A percentile compares a stretch with the other conserved stretches of the same genome.
Evolutionary conservation across 2,329 filamentous ascomycete genomes (phyloP).

Genomic region (Eutypella sp.): DNA sequence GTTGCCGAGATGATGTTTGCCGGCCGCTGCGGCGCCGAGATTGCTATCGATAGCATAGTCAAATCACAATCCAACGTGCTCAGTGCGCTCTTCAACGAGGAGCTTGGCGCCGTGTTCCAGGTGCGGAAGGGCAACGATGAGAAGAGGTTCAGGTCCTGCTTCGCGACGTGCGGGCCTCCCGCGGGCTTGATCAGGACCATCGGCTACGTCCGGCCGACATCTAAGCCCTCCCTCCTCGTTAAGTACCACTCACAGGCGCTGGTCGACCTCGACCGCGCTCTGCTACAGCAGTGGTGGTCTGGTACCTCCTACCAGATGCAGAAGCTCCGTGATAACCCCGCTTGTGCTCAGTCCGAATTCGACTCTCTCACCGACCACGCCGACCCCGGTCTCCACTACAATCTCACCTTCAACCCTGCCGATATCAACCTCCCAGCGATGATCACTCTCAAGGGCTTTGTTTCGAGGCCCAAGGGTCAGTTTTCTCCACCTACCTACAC

Average conservation of each 20-base stretch:
- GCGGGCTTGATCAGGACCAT: slow-evolving; percentile 78
- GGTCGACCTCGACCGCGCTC: slow-evolving; percentile 62
- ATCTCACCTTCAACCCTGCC: slow-evolving; percentile 72
- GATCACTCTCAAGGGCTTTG: slow-evolving; percentile 48
- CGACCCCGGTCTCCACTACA: slow-evolving; percentile 81
- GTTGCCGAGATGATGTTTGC: slow-evolving; percentile 98
- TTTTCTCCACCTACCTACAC: too few relatives aligned
- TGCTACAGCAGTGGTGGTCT: slow-evolving; percentile 84
- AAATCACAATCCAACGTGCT: slow-evolving; percentile 61
- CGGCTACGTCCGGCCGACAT: slow-evolving; percentile 63
- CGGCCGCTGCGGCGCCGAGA: slow-evolving; percentile 79
- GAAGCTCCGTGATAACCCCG: slow-evolving; percentile 79
- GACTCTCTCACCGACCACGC: slow-evolving; percentile 66
- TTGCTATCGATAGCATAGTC: slow-evolving; percentile 72
- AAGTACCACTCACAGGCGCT: slow-evolving; percentile 65
- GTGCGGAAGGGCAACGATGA: slow-evolving; percentile 81
- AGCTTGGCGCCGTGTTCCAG: slow-evolving; percentile 94
- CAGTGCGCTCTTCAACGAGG: slow-evolving; percentile 87
- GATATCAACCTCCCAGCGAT: slow-evolving; percentile 71
- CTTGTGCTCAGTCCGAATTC: slow-evolving; percentile 80
- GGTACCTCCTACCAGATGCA: slow-evolving; percentile 90
- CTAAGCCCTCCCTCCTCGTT: slow-evolving; percentile 73
- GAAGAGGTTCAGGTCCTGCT: slow-evolving; percentile 79
- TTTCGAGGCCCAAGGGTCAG: slow-evolving; percentile 16
- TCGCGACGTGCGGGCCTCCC: slow-evolving; percentile 83